Conservation (phyloP, 2,329 filamentous ascomycete species). For the Talaromyces marneffei region DNA sequence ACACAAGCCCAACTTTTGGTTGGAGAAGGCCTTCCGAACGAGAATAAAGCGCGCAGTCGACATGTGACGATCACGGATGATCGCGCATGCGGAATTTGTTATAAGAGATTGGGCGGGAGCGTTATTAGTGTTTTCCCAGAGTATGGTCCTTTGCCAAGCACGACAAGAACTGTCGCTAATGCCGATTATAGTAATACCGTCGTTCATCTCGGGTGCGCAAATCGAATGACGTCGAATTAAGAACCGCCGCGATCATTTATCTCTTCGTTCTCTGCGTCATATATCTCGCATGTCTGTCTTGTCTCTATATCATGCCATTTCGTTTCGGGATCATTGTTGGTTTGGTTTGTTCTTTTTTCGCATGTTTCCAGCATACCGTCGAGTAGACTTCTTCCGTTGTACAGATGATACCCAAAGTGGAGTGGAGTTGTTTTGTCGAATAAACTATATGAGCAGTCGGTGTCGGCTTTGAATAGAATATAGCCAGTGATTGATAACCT, state of each 20-base stretch:
- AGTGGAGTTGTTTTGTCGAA: slow-evolving; percentile 5
- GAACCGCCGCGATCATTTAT: neutral
- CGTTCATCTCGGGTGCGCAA: slow-evolving; percentile 75
- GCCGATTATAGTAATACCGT: slow-evolving; percentile 46
- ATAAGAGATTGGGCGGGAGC: slow-evolving; percentile 85
- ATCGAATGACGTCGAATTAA: slow-evolving; percentile 25
- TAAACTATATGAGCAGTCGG: neutral
- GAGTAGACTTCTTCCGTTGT: slow-evolving; percentile 6
- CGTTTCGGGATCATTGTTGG: slow-evolving; percentile 17
- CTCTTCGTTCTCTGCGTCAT: neutral
- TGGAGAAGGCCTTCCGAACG: slow-evolving; percentile 55
- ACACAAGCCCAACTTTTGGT: slow-evolving; percentile 68
- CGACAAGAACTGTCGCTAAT: slow-evolving; percentile 8
- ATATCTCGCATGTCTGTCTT: neutral
- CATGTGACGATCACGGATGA: slow-evolving; percentile 83
- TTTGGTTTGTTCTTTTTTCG: slow-evolving; percentile 16
- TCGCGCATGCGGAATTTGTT: slow-evolving; percentile 82
- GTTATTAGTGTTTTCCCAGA: slow-evolving; percentile 87
- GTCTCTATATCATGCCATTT: slow-evolving; percentile 16
- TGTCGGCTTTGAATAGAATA: neutral
- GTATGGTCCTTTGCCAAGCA: slow-evolving; percentile 43
- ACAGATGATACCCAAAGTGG: slow-evolving; percentile 15
- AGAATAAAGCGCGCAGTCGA: slow-evolving; percentile 53
- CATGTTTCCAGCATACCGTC: neutral
- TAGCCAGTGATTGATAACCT: neutral